Evolutionary conservation across 2,329 filamentous ascomycete species (phyloP).

Genomic region (Cryphonectria nitschkei): DNA sequence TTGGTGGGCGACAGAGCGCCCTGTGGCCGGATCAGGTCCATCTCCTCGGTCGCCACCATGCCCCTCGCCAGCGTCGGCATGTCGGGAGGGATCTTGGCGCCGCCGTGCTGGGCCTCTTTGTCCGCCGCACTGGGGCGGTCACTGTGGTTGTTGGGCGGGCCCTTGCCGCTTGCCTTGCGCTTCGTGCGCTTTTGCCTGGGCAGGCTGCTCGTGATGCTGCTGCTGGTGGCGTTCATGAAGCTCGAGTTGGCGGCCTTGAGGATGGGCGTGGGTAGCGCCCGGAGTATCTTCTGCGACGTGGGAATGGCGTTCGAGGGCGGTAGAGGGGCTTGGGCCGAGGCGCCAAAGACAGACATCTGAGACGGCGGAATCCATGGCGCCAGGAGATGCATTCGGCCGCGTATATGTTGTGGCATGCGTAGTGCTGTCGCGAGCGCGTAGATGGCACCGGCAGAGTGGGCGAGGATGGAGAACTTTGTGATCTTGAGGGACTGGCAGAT

Average conservation of each 20-base stretch:
- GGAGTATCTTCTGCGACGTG: constrained; percentile 86
- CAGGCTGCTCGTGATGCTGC: constrained; percentile 77
- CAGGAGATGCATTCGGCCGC: constrained; percentile 89
- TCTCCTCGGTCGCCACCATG: constrained; percentile 48
- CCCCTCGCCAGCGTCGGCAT: constrained; percentile 31
- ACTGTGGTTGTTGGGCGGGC: constrained; percentile 41
- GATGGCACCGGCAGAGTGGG: constrained; percentile 96
- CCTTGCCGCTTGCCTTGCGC: constrained; percentile 40
- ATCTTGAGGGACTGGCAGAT: constrained; percentile 93
- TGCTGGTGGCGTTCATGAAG: constrained; percentile 91
- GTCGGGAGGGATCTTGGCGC: constrained; percentile 35
- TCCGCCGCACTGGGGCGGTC: constrained; percentile 43
- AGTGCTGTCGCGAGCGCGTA: constrained; percentile 94
- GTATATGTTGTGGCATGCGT: constrained; percentile 93
- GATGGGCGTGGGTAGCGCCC: constrained; percentile 86
- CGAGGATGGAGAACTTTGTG: constrained; percentile 92
- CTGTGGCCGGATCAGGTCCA: constrained; percentile 50
- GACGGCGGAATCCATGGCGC: constrained; percentile 98
- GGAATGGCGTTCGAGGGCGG: constrained; percentile 86
- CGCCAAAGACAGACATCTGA: constrained; percentile 80
- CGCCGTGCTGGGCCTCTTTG: constrained; percentile 51
- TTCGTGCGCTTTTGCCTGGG: constrained; percentile 52
- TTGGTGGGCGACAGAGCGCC: constrained; percentile 32
- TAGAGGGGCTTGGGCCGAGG: constrained; percentile 65
- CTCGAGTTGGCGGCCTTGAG: constrained; percentile 93